These are phyloP conservation scores for Termitomyces titanicus DNA, from an alignment of 768 basidiomycete genomes.

Conservation along the genomic window DNA sequence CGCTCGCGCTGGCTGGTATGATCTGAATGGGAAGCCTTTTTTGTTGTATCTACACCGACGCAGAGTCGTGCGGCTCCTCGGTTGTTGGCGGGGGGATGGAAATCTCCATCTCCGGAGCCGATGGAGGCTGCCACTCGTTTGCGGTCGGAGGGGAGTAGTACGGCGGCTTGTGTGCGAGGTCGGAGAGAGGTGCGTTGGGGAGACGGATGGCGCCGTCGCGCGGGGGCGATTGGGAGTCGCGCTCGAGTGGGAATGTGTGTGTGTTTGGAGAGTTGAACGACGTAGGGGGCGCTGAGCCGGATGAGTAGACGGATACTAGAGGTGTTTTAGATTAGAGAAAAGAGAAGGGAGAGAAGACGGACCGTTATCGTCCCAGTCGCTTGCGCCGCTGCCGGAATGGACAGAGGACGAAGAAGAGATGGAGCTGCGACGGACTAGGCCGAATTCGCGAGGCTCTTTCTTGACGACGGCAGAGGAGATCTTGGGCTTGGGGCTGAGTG, in stretches of 20 bases:
- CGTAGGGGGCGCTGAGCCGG: slow-evolving; percentile 58
- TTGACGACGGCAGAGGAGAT: slow-evolving; percentile 48
- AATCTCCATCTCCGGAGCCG: too few species aligned
- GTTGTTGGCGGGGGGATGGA: too few species aligned
- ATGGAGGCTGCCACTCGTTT: not conserved
- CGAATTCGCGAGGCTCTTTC: slow-evolving; percentile 57
- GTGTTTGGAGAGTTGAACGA: slow-evolving; percentile 65
- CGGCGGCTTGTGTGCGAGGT: slow-evolving; percentile 40
- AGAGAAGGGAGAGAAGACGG: slow-evolving; percentile 26
- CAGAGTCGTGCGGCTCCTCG: too few species aligned
- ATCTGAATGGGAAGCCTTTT: too few species aligned
- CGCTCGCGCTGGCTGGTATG: too few species aligned
- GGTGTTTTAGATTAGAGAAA: slow-evolving; percentile 16
- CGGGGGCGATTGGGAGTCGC: slow-evolving; percentile 48
- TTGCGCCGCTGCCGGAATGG: slow-evolving; percentile 55
- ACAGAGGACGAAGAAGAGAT: slow-evolving; percentile 62
- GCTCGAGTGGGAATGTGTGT: slow-evolving; percentile 57
- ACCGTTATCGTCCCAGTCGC: slow-evolving; percentile 85
- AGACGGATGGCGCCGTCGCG: slow-evolving; percentile 64
- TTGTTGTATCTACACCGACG: too few species aligned
- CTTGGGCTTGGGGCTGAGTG: slow-evolving; percentile 35
- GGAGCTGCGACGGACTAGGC: slow-evolving; percentile 54
- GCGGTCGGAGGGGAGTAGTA: slow-evolving; percentile 13
- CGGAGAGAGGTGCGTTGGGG: slow-evolving; percentile 68
- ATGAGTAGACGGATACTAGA: slow-evolving; percentile 50